These are phyloP conservation scores for Venturia asperata DNA, from an alignment of 2,329 filamentous ascomycete genomes.

Conservation along the genomic window DNA sequence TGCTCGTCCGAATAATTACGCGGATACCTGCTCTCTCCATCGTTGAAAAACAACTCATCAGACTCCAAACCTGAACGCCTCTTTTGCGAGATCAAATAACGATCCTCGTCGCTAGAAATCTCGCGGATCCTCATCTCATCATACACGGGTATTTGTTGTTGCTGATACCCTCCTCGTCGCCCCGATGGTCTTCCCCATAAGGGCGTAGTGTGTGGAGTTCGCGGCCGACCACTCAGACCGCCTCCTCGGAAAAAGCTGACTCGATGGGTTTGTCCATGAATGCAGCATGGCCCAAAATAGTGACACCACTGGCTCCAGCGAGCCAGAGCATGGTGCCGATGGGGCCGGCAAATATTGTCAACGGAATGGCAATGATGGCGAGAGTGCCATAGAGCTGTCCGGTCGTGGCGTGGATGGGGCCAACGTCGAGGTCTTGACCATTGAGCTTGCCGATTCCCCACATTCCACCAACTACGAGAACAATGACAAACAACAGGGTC, in stretches of 20 bases:
- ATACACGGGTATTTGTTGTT: constrained; percentile 13
- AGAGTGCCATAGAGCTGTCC: constrained; percentile 92
- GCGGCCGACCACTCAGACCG: constrained; percentile 99
- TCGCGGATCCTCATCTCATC: constrained; percentile 53
- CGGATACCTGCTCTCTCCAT: constrained; percentile 39
- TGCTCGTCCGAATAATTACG: constrained; percentile 39
- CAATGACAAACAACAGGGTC: constrained; percentile 81
- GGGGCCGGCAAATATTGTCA: constrained; percentile 78
- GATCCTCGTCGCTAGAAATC: constrained; percentile 49
- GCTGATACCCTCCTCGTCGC: constrained; percentile 42
- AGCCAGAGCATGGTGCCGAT: constrained; percentile 87
- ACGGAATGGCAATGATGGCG: constrained; percentile 72
- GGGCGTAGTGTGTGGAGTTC: constrained; percentile 88
- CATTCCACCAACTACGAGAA: constrained; percentile 78
- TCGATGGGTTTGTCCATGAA: constrained; percentile 99
- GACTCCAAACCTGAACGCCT: constrained; percentile 33
- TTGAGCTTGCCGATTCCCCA: constrained; percentile 87
- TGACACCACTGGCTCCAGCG: constrained; percentile 88
- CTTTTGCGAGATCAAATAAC: constrained; percentile 27
- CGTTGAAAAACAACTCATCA: constrained; percentile 44
- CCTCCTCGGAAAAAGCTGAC: constrained; percentile 99
- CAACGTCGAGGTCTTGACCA: constrained; percentile 81
- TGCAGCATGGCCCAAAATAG: constrained; percentile 87
- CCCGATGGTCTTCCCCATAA: constrained; percentile 99
- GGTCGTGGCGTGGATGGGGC: constrained; percentile 71